Conservation (phyloP, 768 basidiomycete genomes). For the Candolleomyces eurysporus region DNA sequence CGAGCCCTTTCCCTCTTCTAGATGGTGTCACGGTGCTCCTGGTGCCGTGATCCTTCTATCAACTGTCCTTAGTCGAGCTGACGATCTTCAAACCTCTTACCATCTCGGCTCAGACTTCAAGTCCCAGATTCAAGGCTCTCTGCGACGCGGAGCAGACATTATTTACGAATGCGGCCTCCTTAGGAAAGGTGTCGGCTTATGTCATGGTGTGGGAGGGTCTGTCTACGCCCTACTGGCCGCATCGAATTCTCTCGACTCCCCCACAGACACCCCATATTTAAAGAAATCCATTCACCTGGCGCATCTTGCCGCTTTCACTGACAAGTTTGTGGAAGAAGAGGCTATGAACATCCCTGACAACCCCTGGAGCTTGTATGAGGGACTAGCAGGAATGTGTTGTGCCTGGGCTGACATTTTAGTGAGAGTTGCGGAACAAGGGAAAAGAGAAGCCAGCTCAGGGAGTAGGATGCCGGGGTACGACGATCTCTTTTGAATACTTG, state of each 20-base stretch:
- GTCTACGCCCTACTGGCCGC: slow-evolving; percentile 51
- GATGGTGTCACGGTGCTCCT: slow-evolving; percentile 62
- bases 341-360: slow-evolving; percentile 48
- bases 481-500: neutral
- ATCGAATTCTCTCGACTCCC: slow-evolving; percentile 39
- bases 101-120: slow-evolving; percentile 21
- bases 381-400: slow-evolving; percentile 57
- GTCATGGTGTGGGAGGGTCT: slow-evolving; percentile 57
- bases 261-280: slow-evolving; percentile 24
- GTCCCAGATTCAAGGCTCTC: slow-evolving; percentile 27
- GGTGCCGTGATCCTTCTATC: slow-evolving; percentile 49
- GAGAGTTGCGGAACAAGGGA: neutral
- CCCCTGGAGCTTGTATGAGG: slow-evolving; percentile 58
- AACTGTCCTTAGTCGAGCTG: slow-evolving; percentile 34
- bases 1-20: slow-evolving; percentile 17
- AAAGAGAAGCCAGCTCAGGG: neutral
- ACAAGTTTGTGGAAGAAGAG: slow-evolving; percentile 30
- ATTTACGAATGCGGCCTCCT: slow-evolving; percentile 50
- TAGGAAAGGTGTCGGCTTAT: slow-evolving; percentile 57
- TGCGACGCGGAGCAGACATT: slow-evolving; percentile 38
- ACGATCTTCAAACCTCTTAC: slow-evolving; percentile 16
- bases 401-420: slow-evolving; percentile 42
- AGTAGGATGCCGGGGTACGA: slow-evolving; percentile 4
- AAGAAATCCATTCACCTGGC: slow-evolving; percentile 47
- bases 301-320: slow-evolving; percentile 36